phyloP scores from a whole-genome alignment of 352 stramenopile genomes.

The Pythium periplocum region DNA sequence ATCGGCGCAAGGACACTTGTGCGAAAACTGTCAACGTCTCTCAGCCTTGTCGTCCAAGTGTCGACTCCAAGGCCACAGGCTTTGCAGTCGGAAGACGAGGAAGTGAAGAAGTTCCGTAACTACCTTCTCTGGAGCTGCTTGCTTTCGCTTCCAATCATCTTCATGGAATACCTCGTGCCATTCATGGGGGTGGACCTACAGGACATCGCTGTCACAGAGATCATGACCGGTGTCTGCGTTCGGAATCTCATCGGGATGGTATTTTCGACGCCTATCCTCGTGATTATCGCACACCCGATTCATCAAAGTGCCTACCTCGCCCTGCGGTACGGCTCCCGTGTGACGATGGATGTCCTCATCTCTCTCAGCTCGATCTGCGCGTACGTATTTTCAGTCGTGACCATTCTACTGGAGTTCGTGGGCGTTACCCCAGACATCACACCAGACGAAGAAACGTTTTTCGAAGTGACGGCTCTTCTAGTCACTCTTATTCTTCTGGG shows the following conservation, averaged over 20 bases:
- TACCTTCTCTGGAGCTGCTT: conserved; percentile 49
- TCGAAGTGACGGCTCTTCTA: conserved; percentile 63
- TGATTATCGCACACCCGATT: conserved; percentile 57
- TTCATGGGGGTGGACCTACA: conserved; percentile 15
- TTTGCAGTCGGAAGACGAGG: conserved; percentile 25
- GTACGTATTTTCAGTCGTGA: conserved; percentile 56
- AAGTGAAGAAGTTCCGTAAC: conserved; percentile 37
- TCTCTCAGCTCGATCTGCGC: conserved; percentile 64
- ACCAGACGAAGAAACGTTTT: conserved; percentile 49
- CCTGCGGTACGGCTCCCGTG: conserved; percentile 47
- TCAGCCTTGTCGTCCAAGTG: conserved; percentile 34
- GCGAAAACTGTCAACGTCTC: conserved; percentile 1
- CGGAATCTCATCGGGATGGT: conserved; percentile 43
- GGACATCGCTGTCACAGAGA: conserved; percentile 21
- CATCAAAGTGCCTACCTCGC: conserved; percentile 62
- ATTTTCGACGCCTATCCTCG: conserved; percentile 67
- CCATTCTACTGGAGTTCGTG: conserved; percentile 16
- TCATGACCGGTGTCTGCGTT: conserved; percentile 39
- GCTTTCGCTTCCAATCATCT: conserved; percentile 46
- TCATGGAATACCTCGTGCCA: conserved; percentile 55
- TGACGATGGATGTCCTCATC: conserved; percentile 78
- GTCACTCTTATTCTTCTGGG: conserved; percentile 71
- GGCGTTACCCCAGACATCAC: conserved; percentile 3
- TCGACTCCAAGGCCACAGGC: conserved; percentile 42
- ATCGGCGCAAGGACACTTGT: conserved; percentile 13